phyloP scores from a whole-genome alignment of 306 rosid species.

The Prinsepia uniflora region DNA sequence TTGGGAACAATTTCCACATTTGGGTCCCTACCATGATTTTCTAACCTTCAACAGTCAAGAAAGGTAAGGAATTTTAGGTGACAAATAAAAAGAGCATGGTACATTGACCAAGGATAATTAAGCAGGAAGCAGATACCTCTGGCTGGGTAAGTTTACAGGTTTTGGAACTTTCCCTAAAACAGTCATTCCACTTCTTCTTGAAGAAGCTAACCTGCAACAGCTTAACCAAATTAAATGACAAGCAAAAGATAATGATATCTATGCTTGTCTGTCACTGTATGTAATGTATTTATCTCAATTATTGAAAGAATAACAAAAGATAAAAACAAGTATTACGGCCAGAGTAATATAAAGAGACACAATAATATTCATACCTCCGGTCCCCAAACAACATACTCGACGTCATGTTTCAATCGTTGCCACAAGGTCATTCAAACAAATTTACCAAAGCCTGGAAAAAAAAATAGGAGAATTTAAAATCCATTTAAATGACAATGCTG shows the following conservation, averaged over 20 bases:
- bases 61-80: conserved; percentile 25
- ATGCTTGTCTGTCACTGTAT: not conserved
- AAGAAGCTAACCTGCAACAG: conserved; percentile 69
- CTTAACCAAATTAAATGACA: not conserved
- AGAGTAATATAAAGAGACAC: not conserved
- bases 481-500: not conserved
- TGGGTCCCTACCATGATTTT: conserved; percentile 89
- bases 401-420: conserved; percentile 49
- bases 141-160: conserved; percentile 93
- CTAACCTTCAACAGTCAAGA: conserved; percentile 66
- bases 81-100: conserved; percentile 19
- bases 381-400: conserved; percentile 86
- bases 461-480: conserved; percentile 1
- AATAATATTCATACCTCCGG: conserved; percentile 50
- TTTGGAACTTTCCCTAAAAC: conserved; percentile 96
- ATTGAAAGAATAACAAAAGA: not conserved
- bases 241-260: not conserved
- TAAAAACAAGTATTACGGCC: not conserved
- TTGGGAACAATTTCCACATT: conserved; percentile 95
- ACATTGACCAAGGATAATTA: conserved; percentile 13
- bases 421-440: conserved; percentile 73
- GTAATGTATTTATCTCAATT: not conserved
- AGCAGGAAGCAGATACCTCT: conserved; percentile 57
- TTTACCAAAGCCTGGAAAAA: conserved; percentile 42
- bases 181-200: conserved; percentile 88